Evolutionary conservation across 2,329 filamentous ascomycete genomes (phyloP).

Genomic region (Endocalyx cinctus): DNA sequence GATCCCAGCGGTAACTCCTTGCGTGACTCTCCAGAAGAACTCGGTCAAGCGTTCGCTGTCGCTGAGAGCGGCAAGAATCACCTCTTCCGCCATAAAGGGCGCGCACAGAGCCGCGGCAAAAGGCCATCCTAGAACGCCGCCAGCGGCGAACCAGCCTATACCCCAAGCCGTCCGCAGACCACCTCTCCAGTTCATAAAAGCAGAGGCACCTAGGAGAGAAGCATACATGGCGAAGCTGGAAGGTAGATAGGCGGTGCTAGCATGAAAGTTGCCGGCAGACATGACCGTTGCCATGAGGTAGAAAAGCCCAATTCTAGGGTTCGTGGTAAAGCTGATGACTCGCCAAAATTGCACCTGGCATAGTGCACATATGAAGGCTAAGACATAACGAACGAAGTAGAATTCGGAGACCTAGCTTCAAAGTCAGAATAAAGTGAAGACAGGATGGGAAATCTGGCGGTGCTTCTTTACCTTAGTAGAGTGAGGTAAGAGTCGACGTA

Average conservation of each 20-base stretch:
- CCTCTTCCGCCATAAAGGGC: constrained; percentile 78
- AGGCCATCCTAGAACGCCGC: constrained; percentile 86
- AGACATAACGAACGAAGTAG: constrained; percentile 73
- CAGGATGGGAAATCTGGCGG: constrained; percentile 2
- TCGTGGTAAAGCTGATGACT: constrained; percentile 69
- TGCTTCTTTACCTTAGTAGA: constrained; percentile 47
- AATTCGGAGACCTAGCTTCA: constrained; percentile 70
- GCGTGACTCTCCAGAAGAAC: constrained; percentile 55
- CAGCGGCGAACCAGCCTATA: constrained; percentile 86
- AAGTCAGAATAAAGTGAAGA: constrained; percentile 8
- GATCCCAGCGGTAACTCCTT: constrained; percentile 63
- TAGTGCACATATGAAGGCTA: constrained; percentile 73
- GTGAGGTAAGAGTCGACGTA: constrained; percentile 60
- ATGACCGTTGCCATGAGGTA: constrained; percentile 74
- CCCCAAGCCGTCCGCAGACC: constrained; percentile 76
- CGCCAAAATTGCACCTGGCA: constrained; percentile 81
- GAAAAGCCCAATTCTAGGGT: constrained; percentile 77
- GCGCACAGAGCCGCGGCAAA: constrained; percentile 79
- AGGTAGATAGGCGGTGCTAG: constrained; percentile 79
- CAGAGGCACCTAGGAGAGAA: constrained; percentile 76
- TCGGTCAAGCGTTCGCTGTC: constrained; percentile 57
- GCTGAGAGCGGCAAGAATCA: constrained; percentile 51
- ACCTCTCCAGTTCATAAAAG: constrained; percentile 86
- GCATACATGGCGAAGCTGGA: constrained; percentile 98
- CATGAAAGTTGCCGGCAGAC: constrained; percentile 91